Evolutionary conservation across 495 filamentous ascomycete genomes (phyloP), one percentile per base, ranked within the genome.

Genomic region (Geopyxis carbonaria): DNA sequence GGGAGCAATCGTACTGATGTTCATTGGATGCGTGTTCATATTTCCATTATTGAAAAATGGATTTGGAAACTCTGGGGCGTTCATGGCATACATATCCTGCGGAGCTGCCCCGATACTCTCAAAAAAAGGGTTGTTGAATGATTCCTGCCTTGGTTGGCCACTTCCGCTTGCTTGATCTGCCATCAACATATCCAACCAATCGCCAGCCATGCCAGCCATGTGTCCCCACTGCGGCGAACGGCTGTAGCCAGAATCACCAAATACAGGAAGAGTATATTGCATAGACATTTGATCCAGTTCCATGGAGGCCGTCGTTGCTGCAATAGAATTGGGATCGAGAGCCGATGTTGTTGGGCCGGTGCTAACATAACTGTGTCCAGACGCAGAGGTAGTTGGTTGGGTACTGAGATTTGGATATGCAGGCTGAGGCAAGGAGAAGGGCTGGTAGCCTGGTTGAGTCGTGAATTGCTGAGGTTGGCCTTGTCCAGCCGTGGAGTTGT

Each of bases 1-100:
- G 8, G 82, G 75, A 48, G 91, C 86, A n/a, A 94, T 62, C 15
- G 93, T 71, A 46, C 76, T 92, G 29, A 93, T 80, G 16, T 85
- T 79, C 86, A 93, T 94, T 10, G 84, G 83, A 54, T 80, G 79
- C 25, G 80, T 45, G 15, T 30, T 32, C 7, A 37, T 15, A 9
- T 11, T 15, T 15, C 11, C 2, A 15, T 15, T 11, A 15, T 19
- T 39, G 36, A 39, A 39, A 15, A 29, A 29, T 5, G 22, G 5
- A 15, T 39, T 22, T 39, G 18, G 22, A 19, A n/a, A 39, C 2
- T 29, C 36, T 22, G 13, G 36, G 10, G 30, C 21, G 15, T 11
- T 11, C 3, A 15, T 22, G n/a, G 44, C n/a, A 29, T 50, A 55
- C 22, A 43, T 35, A 20, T 42, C 51, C 31, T 55, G 65, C n/a